These are phyloP conservation scores for Calonectria leucothoes DNA, from an alignment of 2,329 filamentous ascomycete species.

Conservation along the genomic window DNA sequence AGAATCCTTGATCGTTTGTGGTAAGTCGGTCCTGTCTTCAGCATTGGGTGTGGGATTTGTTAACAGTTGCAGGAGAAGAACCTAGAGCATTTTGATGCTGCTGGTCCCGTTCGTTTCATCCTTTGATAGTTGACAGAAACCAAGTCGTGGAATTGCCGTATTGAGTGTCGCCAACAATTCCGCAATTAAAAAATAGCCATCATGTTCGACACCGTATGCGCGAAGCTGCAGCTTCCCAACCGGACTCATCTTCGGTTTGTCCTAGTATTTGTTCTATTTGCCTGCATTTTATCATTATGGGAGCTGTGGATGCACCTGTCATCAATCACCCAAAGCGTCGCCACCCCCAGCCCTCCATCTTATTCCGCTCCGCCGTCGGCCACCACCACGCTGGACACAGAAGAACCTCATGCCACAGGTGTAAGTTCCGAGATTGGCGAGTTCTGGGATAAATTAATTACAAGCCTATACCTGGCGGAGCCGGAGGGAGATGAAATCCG, in stretches of 20 bases:
- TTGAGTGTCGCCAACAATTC: neutral
- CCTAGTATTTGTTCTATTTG: constrained; percentile 22
- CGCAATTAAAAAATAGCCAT: neutral
- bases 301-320: constrained; percentile 32
- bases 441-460: constrained; percentile 29
- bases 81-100: neutral
- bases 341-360: neutral
- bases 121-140: neutral
- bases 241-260: constrained; percentile 25
- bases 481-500: constrained; percentile 27
- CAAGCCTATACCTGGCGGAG: constrained; percentile 23
- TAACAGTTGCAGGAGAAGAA: neutral
- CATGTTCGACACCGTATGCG: constrained; percentile 11
- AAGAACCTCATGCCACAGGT: neutral
- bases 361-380: neutral
- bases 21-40: neutral
- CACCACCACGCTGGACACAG: neutral
- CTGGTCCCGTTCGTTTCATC: neutral
- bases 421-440: constrained; percentile 17
- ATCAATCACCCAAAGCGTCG: constrained; percentile 24
- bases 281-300: constrained; percentile 31
- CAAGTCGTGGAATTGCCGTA: neutral
- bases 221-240: constrained; percentile 13
- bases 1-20: neutral
- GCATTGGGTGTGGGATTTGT: too few relatives aligned